A percentile compares a stretch with the other conserved stretches of the same genome.
These are phyloP conservation scores for Chlorella vulgaris DNA, from an alignment of 139 green algal genomes.

Conservation along the genomic window DNA sequence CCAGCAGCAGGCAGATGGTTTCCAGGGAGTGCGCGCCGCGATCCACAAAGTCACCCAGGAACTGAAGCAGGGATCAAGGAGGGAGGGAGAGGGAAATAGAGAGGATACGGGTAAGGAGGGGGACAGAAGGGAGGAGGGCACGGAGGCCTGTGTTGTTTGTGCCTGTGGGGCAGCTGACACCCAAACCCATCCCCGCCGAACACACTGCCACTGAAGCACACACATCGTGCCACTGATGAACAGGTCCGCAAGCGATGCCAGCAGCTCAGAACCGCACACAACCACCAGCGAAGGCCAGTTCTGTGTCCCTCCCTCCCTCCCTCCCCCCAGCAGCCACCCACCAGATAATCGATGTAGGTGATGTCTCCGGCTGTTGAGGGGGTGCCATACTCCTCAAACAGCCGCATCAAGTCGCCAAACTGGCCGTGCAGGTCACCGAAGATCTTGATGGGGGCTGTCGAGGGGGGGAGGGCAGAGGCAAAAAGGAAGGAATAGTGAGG, in stretches of 20 bases:
- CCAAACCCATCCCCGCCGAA: too few species aligned
- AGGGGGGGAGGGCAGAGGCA: background rate
- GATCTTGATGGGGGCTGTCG: slow-evolving; percentile 95
- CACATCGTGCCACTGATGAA: too few species aligned
- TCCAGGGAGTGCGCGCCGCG: slow-evolving; percentile 71
- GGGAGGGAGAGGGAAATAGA: background rate
- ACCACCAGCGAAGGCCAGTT: background rate
- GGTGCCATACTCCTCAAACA: slow-evolving; percentile 99
- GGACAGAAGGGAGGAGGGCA: background rate
- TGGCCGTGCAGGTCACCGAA: slow-evolving; percentile 99
- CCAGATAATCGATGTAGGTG: slow-evolving; percentile 99
- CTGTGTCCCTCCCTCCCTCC: background rate
- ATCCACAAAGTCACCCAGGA: slow-evolving; percentile 91
- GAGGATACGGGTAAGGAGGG: background rate
- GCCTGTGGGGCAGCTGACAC: too few species aligned
- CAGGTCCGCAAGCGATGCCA: too few species aligned
- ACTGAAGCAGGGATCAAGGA: background rate
- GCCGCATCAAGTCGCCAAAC: slow-evolving; percentile 98
- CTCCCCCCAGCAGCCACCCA: slow-evolving; percentile 28
- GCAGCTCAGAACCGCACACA: too few species aligned
- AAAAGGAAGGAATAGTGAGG: background rate
- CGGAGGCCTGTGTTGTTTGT: too few species aligned
- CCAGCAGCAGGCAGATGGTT: slow-evolving; percentile 94
- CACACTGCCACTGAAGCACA: too few species aligned
- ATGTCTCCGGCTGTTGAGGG: slow-evolving; percentile 97